phyloP scores from a whole-genome alignment of 192 early-diverging fungal species.

The Rhizophagus prolifer region DNA sequence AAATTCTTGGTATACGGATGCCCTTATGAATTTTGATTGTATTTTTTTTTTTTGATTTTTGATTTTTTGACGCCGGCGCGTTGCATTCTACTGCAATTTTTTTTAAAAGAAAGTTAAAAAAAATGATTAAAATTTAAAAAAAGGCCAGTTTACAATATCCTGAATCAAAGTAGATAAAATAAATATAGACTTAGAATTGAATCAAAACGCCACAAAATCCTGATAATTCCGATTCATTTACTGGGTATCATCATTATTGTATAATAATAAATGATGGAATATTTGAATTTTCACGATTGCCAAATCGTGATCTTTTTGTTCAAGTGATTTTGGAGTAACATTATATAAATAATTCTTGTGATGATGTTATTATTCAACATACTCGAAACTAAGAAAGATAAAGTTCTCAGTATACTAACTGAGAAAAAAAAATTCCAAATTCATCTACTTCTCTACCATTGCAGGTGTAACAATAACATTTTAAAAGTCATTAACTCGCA shows the following conservation, averaged over 20 bases:
- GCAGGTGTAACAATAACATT: background rate
- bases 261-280: too few relatives aligned
- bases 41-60: background rate
- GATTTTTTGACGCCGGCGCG: background rate
- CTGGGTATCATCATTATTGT: too few relatives aligned
- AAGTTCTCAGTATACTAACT: background rate
- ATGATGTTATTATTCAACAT: too few relatives aligned
- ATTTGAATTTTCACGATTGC: too few relatives aligned
- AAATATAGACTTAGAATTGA: too few relatives aligned
- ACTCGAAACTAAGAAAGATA: background rate
- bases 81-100: background rate
- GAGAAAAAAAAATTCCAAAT: background rate
- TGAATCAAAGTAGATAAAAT: too few relatives aligned
- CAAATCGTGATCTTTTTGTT: too few relatives aligned
- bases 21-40: conserved; percentile 1
- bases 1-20: conserved; percentile 13
- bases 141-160: too few relatives aligned
- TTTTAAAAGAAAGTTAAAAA: background rate
- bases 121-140: too few relatives aligned
- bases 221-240: too few relatives aligned
- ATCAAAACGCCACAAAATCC: background rate
- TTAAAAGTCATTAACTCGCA: background rate
- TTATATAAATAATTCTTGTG: too few relatives aligned
- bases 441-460: background rate
- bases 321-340: too few relatives aligned